Base-by-base conservation (phyloP, 2,329 filamentous ascomycete species). In the Sarocladium kiliense region DNA sequence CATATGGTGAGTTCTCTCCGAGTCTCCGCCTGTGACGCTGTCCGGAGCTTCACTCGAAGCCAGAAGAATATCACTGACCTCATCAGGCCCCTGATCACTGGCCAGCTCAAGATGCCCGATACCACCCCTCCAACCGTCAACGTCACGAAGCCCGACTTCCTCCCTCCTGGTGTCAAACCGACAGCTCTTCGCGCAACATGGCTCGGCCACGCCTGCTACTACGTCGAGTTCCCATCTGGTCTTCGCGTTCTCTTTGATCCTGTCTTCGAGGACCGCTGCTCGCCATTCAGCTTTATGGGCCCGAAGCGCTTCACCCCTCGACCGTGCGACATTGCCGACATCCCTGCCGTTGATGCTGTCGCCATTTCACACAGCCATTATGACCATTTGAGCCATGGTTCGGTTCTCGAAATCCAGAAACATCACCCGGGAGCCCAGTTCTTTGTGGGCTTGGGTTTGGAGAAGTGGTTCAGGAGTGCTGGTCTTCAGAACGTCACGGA, bases 151-250 rank as follows among this genome's bases (percentile, higher is more conserved):
- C 89, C 91, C 0, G 65, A 76, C 3, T 93, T 93, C 69, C 77
- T 89, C 10, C 71, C 82, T 1, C 74, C 74, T 14, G 82, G 89
- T 55, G 44, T 26, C 16, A 21, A 50, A 4, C 54, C 37, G 7
- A 71, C 77, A 3, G 81, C 79, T 12, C 73, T 97, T 23, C 85
- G 91, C 54, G 89, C 92, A 32, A 97, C 93, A 39, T 97, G 93
- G 93, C 84, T 97, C 2, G 93, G 93, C 34, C 93, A 97, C 69
- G 92, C 93, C 3, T 96, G 91, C 74, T 96, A 91, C 74, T 92
- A 90, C 65, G 84, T 96, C 62, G 93, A 97, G 70, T 97, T 92
- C 64, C 91, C 91, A 1, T 80, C 82, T 14, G 93, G 93, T 1
- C 77, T 97, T 54, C 85, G 93, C 55, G 90, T 96, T 3, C 81